Evolutionary conservation across 2,329 filamentous ascomycete genomes (phyloP).

Genomic region (Aspergillus felis): DNA sequence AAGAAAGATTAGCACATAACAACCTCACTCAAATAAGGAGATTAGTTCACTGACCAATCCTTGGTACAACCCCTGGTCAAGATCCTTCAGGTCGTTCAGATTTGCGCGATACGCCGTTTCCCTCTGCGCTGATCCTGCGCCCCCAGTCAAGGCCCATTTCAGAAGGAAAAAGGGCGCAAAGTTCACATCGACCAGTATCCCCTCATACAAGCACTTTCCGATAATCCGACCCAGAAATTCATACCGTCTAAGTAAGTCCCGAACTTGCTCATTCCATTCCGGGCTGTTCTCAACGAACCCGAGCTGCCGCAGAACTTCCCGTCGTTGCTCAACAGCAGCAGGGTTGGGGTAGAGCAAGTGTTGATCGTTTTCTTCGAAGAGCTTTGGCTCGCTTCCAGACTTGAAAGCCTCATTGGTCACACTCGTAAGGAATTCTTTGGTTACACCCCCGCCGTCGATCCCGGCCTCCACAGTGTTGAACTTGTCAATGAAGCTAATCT

Average conservation of each 20-base stretch:
- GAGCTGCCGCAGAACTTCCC: constrained; percentile 52
- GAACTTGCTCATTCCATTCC: constrained; percentile 56
- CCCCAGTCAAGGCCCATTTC: constrained; percentile 83
- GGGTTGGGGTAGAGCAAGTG: constrained; percentile 89
- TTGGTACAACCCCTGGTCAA: constrained; percentile 87
- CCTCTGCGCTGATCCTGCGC: constrained; percentile 57
- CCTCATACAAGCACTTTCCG: constrained; percentile 96
- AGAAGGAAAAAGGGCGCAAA: constrained; percentile 96
- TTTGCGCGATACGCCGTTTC: constrained; percentile 80
- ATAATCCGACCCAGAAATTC: constrained; percentile 91
- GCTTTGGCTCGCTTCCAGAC: constrained; percentile 51
- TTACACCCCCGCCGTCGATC: constrained; percentile 94
- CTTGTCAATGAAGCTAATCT: constrained; percentile 92
- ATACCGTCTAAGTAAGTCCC: constrained; percentile 66
- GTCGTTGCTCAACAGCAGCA: constrained; percentile 65
- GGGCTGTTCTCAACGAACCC: constrained; percentile 52
- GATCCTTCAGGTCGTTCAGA: constrained; percentile 86
- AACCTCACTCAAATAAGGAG: neutral
- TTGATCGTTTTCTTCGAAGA: constrained; percentile 81
- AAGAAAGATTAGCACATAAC: neutral
- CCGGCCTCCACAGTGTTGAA: constrained; percentile 85
- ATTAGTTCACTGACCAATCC: constrained; percentile 57
- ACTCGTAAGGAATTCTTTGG: constrained; percentile 92
- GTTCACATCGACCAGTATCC: constrained; percentile 85
- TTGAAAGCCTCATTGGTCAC: constrained; percentile 82